phyloP scores from a whole-genome alignment of 2,329 filamentous ascomycete species.

The Aureobasidium sp. region DNA sequence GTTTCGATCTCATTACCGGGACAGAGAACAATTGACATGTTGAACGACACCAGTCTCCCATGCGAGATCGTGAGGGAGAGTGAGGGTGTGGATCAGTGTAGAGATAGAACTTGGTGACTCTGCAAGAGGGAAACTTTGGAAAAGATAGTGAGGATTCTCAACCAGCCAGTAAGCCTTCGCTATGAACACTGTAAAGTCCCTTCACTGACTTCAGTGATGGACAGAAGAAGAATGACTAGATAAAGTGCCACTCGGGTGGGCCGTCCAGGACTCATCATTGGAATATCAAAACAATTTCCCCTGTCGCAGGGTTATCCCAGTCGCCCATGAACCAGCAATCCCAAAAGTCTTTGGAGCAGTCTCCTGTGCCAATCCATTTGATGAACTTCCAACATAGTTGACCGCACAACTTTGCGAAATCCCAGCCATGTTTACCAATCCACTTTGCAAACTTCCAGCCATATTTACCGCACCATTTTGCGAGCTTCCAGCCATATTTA shows the following conservation, averaged over 20 bases:
- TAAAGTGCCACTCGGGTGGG: no score
- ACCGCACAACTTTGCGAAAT: not conserved
- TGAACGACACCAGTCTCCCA: not conserved
- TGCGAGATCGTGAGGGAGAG: not conserved
- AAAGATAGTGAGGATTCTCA: not conserved
- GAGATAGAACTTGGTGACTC: not conserved
- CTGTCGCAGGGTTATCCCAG: no score
- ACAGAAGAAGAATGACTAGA: no score
- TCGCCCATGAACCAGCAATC: not conserved
- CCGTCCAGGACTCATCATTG: no score
- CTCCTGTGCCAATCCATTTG: no score
- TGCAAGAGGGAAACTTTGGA: no score
- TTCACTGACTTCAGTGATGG: not conserved
- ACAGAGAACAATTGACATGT: not conserved
- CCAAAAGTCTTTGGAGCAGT: no score
- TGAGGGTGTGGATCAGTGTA: no score
- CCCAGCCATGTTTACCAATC: not conserved
- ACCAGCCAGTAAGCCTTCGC: not conserved
- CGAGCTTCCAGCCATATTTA: no score
- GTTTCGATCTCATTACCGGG: not conserved
- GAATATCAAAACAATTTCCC: no score
- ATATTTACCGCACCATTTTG: not conserved
- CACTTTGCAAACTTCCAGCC: not conserved
- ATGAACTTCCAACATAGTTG: not conserved
- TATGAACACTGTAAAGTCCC: not conserved